Percentiles rank a stretch among this genome's conserved stretches.
Evolutionary conservation across 768 basidiomycete species (phyloP).

Genomic region (Collybia nuda): DNA sequence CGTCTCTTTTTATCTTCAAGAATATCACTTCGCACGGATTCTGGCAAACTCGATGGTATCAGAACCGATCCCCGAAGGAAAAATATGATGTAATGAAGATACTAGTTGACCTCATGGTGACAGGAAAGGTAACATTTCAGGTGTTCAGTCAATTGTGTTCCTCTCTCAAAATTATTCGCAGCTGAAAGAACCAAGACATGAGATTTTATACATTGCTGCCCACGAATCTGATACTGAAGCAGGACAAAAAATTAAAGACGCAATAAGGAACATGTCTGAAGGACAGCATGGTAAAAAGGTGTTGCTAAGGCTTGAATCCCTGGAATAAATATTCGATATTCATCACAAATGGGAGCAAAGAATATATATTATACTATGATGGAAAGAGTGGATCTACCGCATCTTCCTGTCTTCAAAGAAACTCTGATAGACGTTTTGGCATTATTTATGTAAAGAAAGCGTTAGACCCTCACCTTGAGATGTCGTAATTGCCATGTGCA

Average conservation of each 20-base stretch:
- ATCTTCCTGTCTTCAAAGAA: slow-evolving; percentile 89
- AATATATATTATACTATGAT: slow-evolving; percentile 5
- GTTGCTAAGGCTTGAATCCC: slow-evolving; percentile 34
- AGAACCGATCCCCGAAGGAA: slow-evolving; percentile 43
- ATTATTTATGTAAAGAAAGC: neutral
- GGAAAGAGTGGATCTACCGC: slow-evolving; percentile 38
- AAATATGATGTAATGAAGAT: slow-evolving; percentile 49
- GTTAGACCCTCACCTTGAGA: slow-evolving; percentile 64
- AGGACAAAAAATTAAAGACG: slow-evolving; percentile 45
- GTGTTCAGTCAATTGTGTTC: neutral
- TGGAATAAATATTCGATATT: slow-evolving; percentile 12
- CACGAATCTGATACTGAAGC: slow-evolving; percentile 36
- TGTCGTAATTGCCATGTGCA: slow-evolving; percentile 94
- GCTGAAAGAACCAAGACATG: slow-evolving; percentile 70
- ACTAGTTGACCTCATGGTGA: slow-evolving; percentile 51
- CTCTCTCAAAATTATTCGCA: slow-evolving; percentile 21
- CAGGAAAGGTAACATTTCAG: slow-evolving; percentile 47
- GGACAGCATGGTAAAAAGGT: slow-evolving; percentile 43
- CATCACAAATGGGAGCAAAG: slow-evolving; percentile 5
- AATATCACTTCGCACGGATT: slow-evolving; percentile 76
- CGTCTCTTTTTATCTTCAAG: slow-evolving; percentile 83
- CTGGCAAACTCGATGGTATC: slow-evolving; percentile 78
- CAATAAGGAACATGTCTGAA: slow-evolving; percentile 38
- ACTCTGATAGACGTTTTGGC: slow-evolving; percentile 39
- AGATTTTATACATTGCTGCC: slow-evolving; percentile 55